Percentiles rank a stretch among this genome's conserved stretches.
These are phyloP conservation scores for Pythium folliculosum DNA, from an alignment of 352 stramenopile species.

Conservation along the genomic window DNA sequence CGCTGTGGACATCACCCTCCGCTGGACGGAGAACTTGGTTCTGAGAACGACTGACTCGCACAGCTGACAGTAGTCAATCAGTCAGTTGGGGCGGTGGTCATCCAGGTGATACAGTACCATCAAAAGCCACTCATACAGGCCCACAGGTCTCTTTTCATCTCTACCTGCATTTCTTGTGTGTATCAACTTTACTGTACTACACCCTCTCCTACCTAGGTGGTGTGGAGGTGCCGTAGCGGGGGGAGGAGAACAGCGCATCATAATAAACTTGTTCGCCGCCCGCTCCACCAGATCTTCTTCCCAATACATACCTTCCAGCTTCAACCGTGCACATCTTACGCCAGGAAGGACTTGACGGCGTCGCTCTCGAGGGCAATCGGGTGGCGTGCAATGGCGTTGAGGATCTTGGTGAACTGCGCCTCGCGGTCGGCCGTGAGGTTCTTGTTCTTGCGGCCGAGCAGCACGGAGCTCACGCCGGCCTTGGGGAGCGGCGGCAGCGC, in stretches of 20 bases:
- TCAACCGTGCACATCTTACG: slow-evolving; percentile 26
- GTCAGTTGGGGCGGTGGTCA: slow-evolving; percentile 9
- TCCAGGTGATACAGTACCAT: not conserved
- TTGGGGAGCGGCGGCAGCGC: slow-evolving; percentile 57
- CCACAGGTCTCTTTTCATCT: not conserved
- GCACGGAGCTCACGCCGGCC: slow-evolving; percentile 40
- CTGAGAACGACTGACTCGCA: not conserved
- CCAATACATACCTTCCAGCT: slow-evolving; percentile 16
- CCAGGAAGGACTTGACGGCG: slow-evolving; percentile 48
- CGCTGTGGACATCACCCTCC: not conserved
- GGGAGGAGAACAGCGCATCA: not conserved
- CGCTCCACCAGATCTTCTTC: not conserved
- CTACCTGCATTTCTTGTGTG: not conserved
- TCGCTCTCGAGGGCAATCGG: slow-evolving; percentile 51
- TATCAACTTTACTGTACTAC: slow-evolving; percentile 7
- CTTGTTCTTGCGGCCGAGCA: slow-evolving; percentile 49
- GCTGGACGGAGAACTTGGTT: not conserved
- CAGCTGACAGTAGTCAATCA: not conserved
- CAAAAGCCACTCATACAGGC: no score
- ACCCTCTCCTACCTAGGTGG: not conserved
- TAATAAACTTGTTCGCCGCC: slow-evolving; percentile 7
- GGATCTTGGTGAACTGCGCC: slow-evolving; percentile 56
- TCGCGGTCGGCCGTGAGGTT: slow-evolving; percentile 62
- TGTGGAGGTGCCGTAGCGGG: not conserved
- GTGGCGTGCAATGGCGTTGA: slow-evolving; percentile 64